A percentile compares a stretch with the other conserved stretches of the same genome.
These are phyloP conservation scores for Athelia psychrophila DNA, from an alignment of 1,284 basidiomycete genomes.

Conservation along the genomic window DNA sequence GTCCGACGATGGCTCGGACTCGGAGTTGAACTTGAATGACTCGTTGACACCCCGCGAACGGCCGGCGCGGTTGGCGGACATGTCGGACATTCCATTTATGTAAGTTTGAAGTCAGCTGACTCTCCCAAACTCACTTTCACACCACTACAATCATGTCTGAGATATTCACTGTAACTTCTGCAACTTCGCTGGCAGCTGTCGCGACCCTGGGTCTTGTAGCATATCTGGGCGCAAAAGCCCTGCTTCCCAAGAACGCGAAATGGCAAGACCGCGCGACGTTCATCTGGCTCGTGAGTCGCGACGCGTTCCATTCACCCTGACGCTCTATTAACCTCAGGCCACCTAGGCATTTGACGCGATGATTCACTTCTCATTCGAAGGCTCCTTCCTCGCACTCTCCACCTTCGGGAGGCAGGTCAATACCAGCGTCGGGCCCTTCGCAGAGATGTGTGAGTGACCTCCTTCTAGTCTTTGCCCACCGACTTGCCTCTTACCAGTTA, in stretches of 20 bases:
- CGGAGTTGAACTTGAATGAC: too few relatives aligned
- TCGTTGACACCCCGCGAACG: too few relatives aligned
- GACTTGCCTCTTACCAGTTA: not conserved
- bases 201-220: constrained; percentile 46
- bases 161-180: constrained; percentile 68
- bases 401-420: constrained; percentile 72
- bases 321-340: not conserved
- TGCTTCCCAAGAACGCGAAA: constrained; percentile 59
- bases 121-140: too few relatives aligned
- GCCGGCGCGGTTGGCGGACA: too few relatives aligned
- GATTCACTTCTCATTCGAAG: constrained; percentile 79
- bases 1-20: too few relatives aligned
- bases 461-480: too few relatives aligned
- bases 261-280: constrained; percentile 67
- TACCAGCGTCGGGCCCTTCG: constrained; percentile 64
- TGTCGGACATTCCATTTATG: too few relatives aligned
- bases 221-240: constrained; percentile 43
- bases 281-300: constrained; percentile 61
- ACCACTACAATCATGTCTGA: constrained; percentile 15
- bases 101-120: too few relatives aligned
- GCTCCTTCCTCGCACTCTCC: constrained; percentile 74
- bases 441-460: constrained; percentile 72
- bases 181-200: constrained; percentile 62
- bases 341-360: constrained; percentile 70
- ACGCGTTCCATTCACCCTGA: constrained; percentile 9